Percentiles rank a stretch among this genome's conserved stretches.
Conservation (phyloP, 495 filamentous ascomycete genomes). For the Neurospora terricola region DNA sequence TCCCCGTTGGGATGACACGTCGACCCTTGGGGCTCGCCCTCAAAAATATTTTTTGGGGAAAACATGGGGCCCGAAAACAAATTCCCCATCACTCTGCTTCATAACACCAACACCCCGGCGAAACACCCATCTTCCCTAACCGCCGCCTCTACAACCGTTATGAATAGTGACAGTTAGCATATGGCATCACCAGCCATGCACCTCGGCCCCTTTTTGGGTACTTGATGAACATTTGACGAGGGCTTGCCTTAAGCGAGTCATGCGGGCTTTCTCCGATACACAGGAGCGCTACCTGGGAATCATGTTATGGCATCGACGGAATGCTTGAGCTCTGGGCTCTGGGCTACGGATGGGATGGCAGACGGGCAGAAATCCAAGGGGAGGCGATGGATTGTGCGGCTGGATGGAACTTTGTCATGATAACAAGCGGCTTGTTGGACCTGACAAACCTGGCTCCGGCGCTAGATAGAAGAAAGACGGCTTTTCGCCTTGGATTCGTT, state of each 20-base stretch:
- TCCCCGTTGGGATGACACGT: background rate
- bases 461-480: background rate
- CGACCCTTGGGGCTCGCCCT: background rate
- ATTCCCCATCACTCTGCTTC: background rate
- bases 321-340: background rate
- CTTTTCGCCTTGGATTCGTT: constrained; percentile 7
- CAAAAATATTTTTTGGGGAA: background rate
- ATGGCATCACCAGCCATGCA: background rate
- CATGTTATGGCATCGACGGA: background rate
- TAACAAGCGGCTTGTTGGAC: background rate
- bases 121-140: background rate
- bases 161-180: background rate
- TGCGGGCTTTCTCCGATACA: background rate
- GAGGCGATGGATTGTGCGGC: background rate
- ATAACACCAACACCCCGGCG: background rate
- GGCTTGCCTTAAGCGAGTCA: background rate
- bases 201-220: background rate
- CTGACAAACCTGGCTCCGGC: background rate
- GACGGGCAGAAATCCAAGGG: background rate
- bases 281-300: background rate
- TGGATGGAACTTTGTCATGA: background rate
- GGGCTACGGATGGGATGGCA: background rate
- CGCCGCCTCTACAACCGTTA: background rate
- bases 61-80: background rate
- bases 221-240: background rate